Evolutionary conservation across 331 rosid species (phyloP).

Genomic region (Erythrophleum ivorense): DNA sequence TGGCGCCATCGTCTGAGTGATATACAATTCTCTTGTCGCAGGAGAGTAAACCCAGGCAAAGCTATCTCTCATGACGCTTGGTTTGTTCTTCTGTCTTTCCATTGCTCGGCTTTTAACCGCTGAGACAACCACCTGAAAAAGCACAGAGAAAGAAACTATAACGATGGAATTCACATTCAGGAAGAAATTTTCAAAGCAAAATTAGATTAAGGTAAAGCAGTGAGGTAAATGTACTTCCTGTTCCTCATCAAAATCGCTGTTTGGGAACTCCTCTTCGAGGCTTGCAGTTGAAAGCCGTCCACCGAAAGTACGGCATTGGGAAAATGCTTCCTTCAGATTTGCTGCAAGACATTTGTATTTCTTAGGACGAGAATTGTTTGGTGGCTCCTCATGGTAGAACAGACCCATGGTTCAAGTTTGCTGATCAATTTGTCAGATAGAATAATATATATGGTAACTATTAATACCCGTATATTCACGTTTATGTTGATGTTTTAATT

Average conservation of each 20-base stretch:
- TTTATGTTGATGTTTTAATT: constrained; percentile 26
- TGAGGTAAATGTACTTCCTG: constrained; percentile 57
- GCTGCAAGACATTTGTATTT: constrained; percentile 58
- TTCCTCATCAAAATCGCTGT: constrained; percentile 70
- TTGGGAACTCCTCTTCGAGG: constrained; percentile 57
- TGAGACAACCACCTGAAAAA: constrained; percentile 70
- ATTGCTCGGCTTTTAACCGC: constrained; percentile 69
- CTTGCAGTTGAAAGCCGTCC: constrained; percentile 46
- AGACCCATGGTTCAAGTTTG: constrained; percentile 33
- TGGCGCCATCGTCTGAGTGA: constrained; percentile 43
- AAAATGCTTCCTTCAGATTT: constrained; percentile 65
- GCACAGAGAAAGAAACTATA: not conserved
- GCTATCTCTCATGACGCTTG: constrained; percentile 48
- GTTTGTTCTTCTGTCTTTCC: constrained; percentile 66
- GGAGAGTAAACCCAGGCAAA: constrained; percentile 68
- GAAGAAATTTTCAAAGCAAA: constrained; percentile 6
- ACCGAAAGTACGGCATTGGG: constrained; percentile 48
- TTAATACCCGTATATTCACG: not conserved
- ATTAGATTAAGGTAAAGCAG: constrained; percentile 9
- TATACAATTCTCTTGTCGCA: constrained; percentile 54
- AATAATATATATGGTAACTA: constrained; percentile 32
- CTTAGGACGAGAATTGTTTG: constrained; percentile 42
- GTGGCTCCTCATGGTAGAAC: constrained; percentile 66
- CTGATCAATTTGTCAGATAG: constrained; percentile 10
- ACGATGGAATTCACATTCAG: constrained; percentile 10